Evolutionary conservation across 495 filamentous ascomycete genomes (phyloP), one percentile per base, ranked within the genome.

Genomic region (Aspergillus baeticus): DNA sequence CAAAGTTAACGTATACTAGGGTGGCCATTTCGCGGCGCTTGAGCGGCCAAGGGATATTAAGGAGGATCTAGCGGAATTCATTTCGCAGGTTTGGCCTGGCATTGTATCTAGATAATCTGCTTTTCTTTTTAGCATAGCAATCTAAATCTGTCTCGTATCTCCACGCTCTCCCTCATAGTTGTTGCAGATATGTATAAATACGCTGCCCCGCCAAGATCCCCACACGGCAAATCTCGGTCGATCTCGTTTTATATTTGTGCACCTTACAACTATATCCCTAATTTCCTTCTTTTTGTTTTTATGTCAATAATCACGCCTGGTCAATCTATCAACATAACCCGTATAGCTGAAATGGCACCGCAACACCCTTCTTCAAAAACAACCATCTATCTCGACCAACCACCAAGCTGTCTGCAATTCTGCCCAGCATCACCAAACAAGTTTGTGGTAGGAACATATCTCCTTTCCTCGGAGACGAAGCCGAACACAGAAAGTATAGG

Each of bases 391-490:
- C 61, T 82, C 14, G 75, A 83, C 50, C 70, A 80, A 23, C 92
- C 90, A 10, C 92, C 92, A 2, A 91, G 90, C 66, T 96, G 91
- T 67, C 75, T 96, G 13, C 87, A 92, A 58, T 93, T 96, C 67
- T 88, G 84, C 51, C 88, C 87, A 0, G 64, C 69, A 5, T 62
- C 83, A 35, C 82, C 84, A 6, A 74, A 86, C 8, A 84, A 84
- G 60, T 86, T 96, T 60, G 70, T 96, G 1, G 79, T 96, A 36
- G 94, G 94, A 18, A 96, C 94, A 1, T 98, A 98, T 69, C 74
- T 86, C 43, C 77, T 97, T 22, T 79, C 90, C 50, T 29, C 26
- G 8, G 26, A 29, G 26, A 8, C 26, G 78, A 81, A 51, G 66
- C 55, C 7, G 70, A 76, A 29, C 26, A 4, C 26, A 29, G 8